Percentiles rank a stretch among this genome's conserved stretches.
phyloP scores from a whole-genome alignment of 192 early-diverging fungal genomes.

The Diversispora epigaea region DNA sequence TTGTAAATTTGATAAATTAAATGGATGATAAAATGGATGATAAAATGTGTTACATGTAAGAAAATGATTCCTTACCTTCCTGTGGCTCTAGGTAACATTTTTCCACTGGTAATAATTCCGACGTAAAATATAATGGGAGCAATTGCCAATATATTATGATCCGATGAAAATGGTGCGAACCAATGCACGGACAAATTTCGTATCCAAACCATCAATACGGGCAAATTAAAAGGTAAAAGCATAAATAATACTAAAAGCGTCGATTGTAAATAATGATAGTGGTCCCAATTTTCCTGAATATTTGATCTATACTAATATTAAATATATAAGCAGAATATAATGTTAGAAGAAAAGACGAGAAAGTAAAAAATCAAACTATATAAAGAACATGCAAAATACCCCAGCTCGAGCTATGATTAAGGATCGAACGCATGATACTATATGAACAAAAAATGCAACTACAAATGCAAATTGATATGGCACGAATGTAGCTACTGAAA shows the following conservation, averaged over 20 bases:
- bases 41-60: not conserved
- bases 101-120: slow-evolving; percentile 50
- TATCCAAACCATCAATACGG: slow-evolving; percentile 78
- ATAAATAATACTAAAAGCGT: slow-evolving; percentile 69
- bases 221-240: slow-evolving; percentile 71
- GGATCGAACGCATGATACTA: slow-evolving; percentile 49
- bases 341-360: not conserved
- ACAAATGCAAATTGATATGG: slow-evolving; percentile 81
- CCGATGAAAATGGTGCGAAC: slow-evolving; percentile 78
- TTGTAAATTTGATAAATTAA: not conserved
- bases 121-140: slow-evolving; percentile 62
- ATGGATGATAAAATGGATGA: not conserved
- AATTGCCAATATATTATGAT: slow-evolving; percentile 62
- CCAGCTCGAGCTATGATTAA: slow-evolving; percentile 33
- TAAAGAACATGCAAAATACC: slow-evolving; percentile 27
- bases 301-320: slow-evolving; percentile 24
- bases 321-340: not conserved
- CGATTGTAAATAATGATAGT: slow-evolving; percentile 66
- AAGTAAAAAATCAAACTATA: not conserved
- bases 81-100: slow-evolving; percentile 57
- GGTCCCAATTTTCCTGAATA: slow-evolving; percentile 44
- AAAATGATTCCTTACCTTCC: slow-evolving; percentile 32
- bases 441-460: slow-evolving; percentile 59
- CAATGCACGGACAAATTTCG: slow-evolving; percentile 76
- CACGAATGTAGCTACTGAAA: slow-evolving; percentile 59